Evolutionary conservation across 768 basidiomycete species (phyloP).

Genomic region (Antrodiella citrinella): DNA sequence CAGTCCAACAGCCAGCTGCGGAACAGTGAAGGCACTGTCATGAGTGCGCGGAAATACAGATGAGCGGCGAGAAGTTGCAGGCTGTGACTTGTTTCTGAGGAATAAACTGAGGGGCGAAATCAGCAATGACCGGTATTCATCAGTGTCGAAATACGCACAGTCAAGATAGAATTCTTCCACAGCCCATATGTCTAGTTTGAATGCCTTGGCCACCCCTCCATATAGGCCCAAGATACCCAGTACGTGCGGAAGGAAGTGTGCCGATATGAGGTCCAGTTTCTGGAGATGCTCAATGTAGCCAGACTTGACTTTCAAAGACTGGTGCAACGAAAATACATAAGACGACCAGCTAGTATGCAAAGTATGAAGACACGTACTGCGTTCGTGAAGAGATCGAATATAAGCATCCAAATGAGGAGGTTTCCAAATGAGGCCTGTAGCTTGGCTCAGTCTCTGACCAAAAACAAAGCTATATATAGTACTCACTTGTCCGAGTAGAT

Average conservation of each 20-base stretch:
- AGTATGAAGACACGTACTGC: slow-evolving; percentile 46
- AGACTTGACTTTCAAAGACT: slow-evolving; percentile 86
- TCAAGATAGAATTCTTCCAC: slow-evolving; percentile 79
- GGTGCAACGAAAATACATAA: neutral
- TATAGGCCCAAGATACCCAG: slow-evolving; percentile 63
- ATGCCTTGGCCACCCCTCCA: slow-evolving; percentile 50
- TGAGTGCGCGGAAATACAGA: slow-evolving; percentile 80
- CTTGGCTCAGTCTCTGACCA: too few relatives aligned
- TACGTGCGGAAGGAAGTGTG: slow-evolving; percentile 63
- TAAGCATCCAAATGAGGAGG: slow-evolving; percentile 85
- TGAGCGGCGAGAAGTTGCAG: slow-evolving; percentile 73
- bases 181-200: slow-evolving; percentile 81
- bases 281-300: slow-evolving; percentile 84
- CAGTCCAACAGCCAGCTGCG: slow-evolving; percentile 80
- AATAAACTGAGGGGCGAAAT: slow-evolving; percentile 44
- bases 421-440: slow-evolving; percentile 52
- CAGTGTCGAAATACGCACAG: slow-evolving; percentile 42
- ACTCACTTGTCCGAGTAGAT: slow-evolving; percentile 31
- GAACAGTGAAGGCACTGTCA: slow-evolving; percentile 78
- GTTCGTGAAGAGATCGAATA: slow-evolving; percentile 76
- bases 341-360: neutral
- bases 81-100: slow-evolving; percentile 41
- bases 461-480: neutral
- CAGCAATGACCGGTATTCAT: neutral
- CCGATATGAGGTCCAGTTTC: slow-evolving; percentile 52